Base-by-base conservation (phyloP, 2,329 filamentous ascomycete genomes). In the Ceratocystis colombiana region DNA sequence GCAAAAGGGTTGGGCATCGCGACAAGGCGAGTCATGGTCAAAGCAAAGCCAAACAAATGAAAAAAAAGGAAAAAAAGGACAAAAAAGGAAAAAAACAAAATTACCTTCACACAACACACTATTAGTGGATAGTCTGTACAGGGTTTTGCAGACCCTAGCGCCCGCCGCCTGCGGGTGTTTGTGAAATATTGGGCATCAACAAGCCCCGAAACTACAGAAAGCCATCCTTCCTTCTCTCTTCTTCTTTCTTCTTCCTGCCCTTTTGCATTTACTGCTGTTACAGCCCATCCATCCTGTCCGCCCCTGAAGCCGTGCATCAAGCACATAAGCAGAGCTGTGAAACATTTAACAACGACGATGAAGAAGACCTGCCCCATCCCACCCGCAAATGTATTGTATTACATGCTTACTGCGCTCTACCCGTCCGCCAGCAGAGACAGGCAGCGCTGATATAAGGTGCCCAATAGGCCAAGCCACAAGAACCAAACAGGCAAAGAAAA, bases 111-210 rank as follows among this genome's bases (percentile, higher is more conserved):
- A 22, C n/a, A 7, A 5, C 22, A 12, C 7, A 50, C 20, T n/a
- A n/a, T 48, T 48, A 20, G 45, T 6, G 45, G 8, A n/a, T 7
- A 17, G 8, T 50, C 8, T 50, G 10, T 25, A 25, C n/a, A 57
- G 53, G 53, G 53, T 57, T 57, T 10, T 17, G 8, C 22, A 4
- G 0, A 30, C 53, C 53, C 53, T 57, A 57, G 25, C 4, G 20
- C 1, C 10, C 12, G 6, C 53, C 3, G 4, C 22, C 50, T 55
- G 22, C 17, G 28, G 15, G 50, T 55, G 44, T 46, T 48, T 12
- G 37, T 15, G 37, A 15, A 41, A 41, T 28, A 57, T 57, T 57
- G 53, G 53, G 53, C 53, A 57, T 57, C 53, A 57, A 57, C 25
- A 30, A 15, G 5, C 10, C 17, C 25, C 10, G 4, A 15, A 30